Percentiles rank a stretch among this genome's conserved stretches.
These are phyloP conservation scores for Rhodamnia rubescens DNA, from an alignment of 345 rosid genomes.

Conservation along the genomic window DNA sequence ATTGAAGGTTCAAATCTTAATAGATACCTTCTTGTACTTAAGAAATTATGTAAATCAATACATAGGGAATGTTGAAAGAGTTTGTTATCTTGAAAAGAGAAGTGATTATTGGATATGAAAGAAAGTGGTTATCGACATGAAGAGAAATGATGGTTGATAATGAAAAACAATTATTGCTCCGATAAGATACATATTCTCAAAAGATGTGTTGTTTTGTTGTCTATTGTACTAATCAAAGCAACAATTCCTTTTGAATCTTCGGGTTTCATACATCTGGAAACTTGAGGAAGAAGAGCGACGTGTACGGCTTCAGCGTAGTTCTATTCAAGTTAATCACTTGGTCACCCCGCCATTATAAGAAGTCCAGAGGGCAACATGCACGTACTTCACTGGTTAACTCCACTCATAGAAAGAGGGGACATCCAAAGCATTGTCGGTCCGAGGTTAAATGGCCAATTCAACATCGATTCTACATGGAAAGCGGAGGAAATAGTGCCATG, in stretches of 20 bases:
- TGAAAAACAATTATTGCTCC: too few relatives aligned
- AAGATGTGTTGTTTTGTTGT: too few relatives aligned
- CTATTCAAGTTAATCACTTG: slow-evolving; percentile 38
- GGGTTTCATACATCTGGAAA: slow-evolving; percentile 1
- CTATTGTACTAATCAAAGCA: neutral
- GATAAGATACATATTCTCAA: too few relatives aligned
- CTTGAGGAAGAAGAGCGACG: slow-evolving; percentile 35
- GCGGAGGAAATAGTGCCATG: slow-evolving; percentile 27
- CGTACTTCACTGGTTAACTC: slow-evolving; percentile 26
- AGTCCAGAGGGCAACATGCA: slow-evolving; percentile 8
- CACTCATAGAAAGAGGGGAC: slow-evolving; percentile 25
- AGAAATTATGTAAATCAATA: too few relatives aligned
- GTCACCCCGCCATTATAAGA: slow-evolving; percentile 20
- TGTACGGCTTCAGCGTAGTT: slow-evolving; percentile 42
- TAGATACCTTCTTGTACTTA: too few relatives aligned
- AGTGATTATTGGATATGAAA: too few relatives aligned
- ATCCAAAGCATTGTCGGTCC: slow-evolving; percentile 27
- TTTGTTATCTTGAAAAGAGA: too few relatives aligned
- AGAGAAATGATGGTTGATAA: too few relatives aligned
- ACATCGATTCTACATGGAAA: slow-evolving; percentile 30
- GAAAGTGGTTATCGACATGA: too few relatives aligned
- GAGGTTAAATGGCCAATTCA: slow-evolving; percentile 16
- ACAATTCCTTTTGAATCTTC: neutral
- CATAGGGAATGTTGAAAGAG: too few relatives aligned
- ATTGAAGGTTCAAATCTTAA: too few relatives aligned